phyloP scores from a whole-genome alignment of 345 rosid species.

The Iberis pinnata region DNA sequence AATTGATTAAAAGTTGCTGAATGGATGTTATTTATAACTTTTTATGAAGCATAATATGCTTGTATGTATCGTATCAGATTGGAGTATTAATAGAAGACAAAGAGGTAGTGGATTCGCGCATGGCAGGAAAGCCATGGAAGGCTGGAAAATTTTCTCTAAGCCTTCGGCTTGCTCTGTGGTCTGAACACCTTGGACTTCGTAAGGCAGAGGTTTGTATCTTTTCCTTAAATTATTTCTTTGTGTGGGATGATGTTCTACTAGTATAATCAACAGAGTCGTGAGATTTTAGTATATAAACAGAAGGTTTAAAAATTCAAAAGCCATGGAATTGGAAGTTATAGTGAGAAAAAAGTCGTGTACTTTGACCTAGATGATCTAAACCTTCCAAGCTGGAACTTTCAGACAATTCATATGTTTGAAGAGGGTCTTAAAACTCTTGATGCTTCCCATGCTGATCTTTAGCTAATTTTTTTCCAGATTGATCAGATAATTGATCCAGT shows the following conservation, averaged over 20 bases:
- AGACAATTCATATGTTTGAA: constrained; percentile 5
- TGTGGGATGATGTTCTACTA: constrained; percentile 1
- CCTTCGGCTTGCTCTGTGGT: constrained; percentile 92
- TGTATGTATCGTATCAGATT: constrained; percentile 48
- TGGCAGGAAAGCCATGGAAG: constrained; percentile 95
- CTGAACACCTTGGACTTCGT: constrained; percentile 90
- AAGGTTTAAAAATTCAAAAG: constrained; percentile 4
- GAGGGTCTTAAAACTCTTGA: constrained; percentile 10
- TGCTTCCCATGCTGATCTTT: constrained; percentile 1
- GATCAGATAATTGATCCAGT: constrained; percentile 70
- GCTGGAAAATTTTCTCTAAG: constrained; percentile 81
- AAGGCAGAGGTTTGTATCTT: constrained; percentile 54
- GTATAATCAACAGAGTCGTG: neutral
- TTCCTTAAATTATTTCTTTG: neutral
- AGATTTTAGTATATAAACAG: constrained; percentile 3
- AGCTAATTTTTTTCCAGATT: constrained; percentile 38
- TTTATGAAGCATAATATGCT: neutral
- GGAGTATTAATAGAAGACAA: constrained; percentile 85
- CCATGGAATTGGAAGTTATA: too few species aligned
- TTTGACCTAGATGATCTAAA: neutral
- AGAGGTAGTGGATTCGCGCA: constrained; percentile 68
- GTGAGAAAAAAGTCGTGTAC: neutral
- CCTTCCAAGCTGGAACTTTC: constrained; percentile 8
- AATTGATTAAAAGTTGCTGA: constrained; percentile 5
- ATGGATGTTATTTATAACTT: neutral